Percentiles rank a stretch among this genome's conserved stretches.
Conservation (phyloP, 352 stramenopile genomes). For the Pythium utonaiense region DNA sequence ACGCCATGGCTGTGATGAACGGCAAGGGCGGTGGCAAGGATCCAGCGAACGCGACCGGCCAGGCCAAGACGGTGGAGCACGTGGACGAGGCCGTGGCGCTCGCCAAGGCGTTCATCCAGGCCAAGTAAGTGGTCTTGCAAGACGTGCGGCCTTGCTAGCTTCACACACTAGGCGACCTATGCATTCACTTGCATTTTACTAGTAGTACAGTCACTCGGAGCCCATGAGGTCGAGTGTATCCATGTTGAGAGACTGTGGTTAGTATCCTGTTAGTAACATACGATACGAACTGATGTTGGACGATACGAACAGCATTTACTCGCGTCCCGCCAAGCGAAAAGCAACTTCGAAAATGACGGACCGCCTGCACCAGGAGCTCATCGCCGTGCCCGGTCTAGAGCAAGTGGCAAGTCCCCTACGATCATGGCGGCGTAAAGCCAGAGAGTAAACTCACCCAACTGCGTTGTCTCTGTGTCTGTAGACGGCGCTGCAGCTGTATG, state of each 20-base stretch:
- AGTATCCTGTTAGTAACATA: no score
- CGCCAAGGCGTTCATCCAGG: constrained; percentile 57
- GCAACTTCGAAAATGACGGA: constrained; percentile 13
- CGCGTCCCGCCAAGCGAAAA: no score
- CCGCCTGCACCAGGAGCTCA: constrained; percentile 16
- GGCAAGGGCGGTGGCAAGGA: constrained; percentile 96
- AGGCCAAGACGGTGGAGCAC: constrained; percentile 76
- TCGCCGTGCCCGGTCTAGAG: constrained; percentile 18
- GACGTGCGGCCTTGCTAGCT: no score
- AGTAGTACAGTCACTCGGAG: no score
- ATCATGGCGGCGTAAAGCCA: not conserved
- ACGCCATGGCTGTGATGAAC: constrained; percentile 88
- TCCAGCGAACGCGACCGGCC: constrained; percentile 62
- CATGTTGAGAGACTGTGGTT: no score
- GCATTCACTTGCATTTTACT: no score
- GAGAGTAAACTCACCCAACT: not conserved
- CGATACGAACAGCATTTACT: no score
- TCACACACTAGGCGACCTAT: no score
- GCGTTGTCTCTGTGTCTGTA: not conserved
- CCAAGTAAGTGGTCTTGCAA: constrained; percentile 17
- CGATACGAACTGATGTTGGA: no score
- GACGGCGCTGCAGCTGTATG: constrained; percentile 39
- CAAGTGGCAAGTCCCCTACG: constrained; percentile 11
- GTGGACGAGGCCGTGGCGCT: constrained; percentile 63
- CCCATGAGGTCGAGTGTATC: no score